phyloP scores from a whole-genome alignment of 75 land plant genomes.

The Sequoiadendron giganteum region DNA sequence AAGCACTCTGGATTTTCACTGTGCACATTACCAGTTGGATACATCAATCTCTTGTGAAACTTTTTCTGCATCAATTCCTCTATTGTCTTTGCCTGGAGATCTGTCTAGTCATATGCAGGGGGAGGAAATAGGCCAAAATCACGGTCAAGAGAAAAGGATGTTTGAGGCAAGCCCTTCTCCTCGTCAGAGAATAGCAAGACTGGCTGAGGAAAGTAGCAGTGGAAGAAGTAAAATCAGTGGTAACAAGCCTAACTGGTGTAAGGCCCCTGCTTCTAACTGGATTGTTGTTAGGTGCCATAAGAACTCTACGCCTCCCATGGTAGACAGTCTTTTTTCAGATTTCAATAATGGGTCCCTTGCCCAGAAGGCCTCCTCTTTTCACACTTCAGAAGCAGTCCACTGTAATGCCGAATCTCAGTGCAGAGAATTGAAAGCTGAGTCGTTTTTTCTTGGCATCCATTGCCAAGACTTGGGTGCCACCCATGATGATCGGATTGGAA shows the following conservation, averaged over 20 bases:
- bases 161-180: not conserved
- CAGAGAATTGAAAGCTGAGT: not conserved
- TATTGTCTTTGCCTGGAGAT: not conserved
- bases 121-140: not conserved
- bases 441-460: not conserved
- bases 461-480: not conserved
- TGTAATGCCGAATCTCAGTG: not conserved
- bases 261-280: not conserved
- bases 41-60: not conserved
- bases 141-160: not conserved
- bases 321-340: not conserved
- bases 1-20: not conserved
- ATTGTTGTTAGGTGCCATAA: not conserved
- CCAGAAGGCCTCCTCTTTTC: not conserved
- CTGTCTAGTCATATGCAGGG: not conserved
- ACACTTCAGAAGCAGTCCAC: not conserved
- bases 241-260: not conserved
- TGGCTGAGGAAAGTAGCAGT: not conserved
- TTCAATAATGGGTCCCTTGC: not conserved
- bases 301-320: not conserved
- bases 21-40: not conserved
- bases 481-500: not conserved
- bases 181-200: not conserved
- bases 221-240: not conserved
- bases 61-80: not conserved